Percentiles rank a stretch among this genome's conserved stretches.
Conservation (phyloP, 352 stramenopile species). For the Pythium volutum region DNA sequence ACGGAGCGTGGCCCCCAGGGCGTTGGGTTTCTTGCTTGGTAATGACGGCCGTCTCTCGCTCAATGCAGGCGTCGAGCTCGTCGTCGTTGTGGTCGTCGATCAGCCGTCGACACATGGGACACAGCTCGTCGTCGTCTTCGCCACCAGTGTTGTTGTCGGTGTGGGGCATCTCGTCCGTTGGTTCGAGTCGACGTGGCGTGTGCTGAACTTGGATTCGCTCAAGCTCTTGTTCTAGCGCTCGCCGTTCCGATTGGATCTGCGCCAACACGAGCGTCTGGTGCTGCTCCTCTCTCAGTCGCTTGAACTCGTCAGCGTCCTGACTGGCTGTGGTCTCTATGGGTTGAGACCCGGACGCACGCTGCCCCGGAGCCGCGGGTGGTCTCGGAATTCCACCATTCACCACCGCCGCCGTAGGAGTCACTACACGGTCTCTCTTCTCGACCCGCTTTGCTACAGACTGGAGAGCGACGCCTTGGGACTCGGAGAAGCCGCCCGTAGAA, state of each 20-base stretch:
- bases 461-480: too few relatives aligned
- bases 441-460: too few relatives aligned
- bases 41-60: constrained; percentile 33
- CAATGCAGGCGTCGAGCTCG: constrained; percentile 58
- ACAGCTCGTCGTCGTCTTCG: constrained; percentile 39
- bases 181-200: constrained; percentile 2
- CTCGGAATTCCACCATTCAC: not conserved
- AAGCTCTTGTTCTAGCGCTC: constrained; percentile 45
- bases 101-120: constrained; percentile 45
- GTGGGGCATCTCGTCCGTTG: not conserved
- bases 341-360: too few relatives aligned
- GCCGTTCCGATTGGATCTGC: constrained; percentile 30
- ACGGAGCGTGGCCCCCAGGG: not conserved
- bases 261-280: constrained; percentile 1
- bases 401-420: too few relatives aligned
- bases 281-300: not conserved
- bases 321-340: not conserved
- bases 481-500: not conserved
- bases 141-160: not conserved
- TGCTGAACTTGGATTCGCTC: constrained; percentile 23
- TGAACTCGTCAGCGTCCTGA: not conserved
- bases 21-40: not conserved
- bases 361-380: too few relatives aligned
- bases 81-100: constrained; percentile 62
- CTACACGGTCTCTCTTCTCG: too few relatives aligned